Evolutionary conservation across 2,329 filamentous ascomycete genomes (phyloP).

Genomic region (Claviceps quebecensis): DNA sequence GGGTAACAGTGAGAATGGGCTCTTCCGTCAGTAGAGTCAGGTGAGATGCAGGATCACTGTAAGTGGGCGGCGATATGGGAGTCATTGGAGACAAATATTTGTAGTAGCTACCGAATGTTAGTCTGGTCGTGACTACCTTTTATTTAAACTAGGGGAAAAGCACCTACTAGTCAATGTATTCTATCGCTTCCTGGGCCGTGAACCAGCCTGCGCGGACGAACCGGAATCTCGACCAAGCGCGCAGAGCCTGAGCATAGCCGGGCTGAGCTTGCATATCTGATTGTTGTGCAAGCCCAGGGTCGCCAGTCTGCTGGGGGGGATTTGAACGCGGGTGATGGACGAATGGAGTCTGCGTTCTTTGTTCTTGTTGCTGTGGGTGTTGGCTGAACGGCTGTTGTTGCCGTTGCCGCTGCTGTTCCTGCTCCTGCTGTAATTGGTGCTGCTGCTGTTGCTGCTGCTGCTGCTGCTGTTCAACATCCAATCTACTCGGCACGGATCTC

Average conservation of each 20-base stretch:
- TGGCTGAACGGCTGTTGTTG: background rate
- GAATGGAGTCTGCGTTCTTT: background rate
- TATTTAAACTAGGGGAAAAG: background rate
- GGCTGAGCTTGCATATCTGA: constrained; percentile 32
- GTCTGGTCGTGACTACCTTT: too few species aligned
- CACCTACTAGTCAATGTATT: constrained; percentile 79
- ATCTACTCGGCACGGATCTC: constrained; percentile 7
- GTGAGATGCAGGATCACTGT: constrained; percentile 69
- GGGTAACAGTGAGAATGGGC: constrained; percentile 80
- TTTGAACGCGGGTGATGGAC: background rate
- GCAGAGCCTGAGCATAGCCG: constrained; percentile 56
- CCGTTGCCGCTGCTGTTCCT: background rate
- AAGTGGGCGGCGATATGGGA: constrained; percentile 85
- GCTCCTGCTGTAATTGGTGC: background rate
- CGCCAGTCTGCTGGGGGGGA: constrained; percentile 22
- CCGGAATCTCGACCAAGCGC: constrained; percentile 80
- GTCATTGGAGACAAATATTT: constrained; percentile 81
- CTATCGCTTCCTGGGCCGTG: constrained; percentile 80
- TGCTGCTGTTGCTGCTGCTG: background rate
- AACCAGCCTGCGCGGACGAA: constrained; percentile 98
- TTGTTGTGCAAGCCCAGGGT: constrained; percentile 31
- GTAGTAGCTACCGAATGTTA: constrained; percentile 54
- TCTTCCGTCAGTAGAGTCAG: constrained; percentile 72
- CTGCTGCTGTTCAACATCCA: constrained; percentile 5
- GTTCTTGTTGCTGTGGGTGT: background rate